These are phyloP conservation scores for Chrysoporthe cubensis DNA, from an alignment of 2,329 filamentous ascomycete species.

Conservation along the genomic window DNA sequence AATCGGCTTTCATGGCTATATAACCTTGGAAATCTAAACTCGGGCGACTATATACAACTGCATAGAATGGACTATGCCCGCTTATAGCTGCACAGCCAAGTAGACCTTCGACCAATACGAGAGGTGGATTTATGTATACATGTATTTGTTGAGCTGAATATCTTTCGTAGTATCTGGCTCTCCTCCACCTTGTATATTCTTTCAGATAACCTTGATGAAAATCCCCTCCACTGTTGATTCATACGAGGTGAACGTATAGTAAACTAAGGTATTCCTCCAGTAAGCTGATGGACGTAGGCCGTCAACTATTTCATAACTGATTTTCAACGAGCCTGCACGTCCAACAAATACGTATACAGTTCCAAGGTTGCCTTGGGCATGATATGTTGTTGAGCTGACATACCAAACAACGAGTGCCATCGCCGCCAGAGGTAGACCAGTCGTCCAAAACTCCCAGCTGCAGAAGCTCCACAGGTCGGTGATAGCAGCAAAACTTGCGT, in stretches of 20 bases:
- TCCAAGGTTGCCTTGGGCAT: neutral
- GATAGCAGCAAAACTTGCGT: neutral
- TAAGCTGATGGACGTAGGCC: neutral
- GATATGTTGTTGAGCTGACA: neutral
- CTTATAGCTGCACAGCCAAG: no score
- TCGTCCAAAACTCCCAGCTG: neutral
- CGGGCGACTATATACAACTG: no score
- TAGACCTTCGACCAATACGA: no score
- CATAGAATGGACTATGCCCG: no score
- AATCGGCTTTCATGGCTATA: no score
- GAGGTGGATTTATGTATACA: no score
- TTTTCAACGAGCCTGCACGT: no score
- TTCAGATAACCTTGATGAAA: neutral
- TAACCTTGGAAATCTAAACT: no score
- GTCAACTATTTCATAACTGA: neutral
- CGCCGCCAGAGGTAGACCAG: neutral
- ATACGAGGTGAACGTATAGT: neutral
- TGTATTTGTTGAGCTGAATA: no score
- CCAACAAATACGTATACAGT: neutral
- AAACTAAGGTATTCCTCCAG: neutral
- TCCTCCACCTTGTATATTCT: neutral
- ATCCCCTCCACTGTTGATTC: neutral
- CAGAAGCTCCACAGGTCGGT: neutral
- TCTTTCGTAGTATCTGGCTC: no score
- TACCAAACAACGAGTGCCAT: slow-evolving; percentile 8